Evolutionary conservation across 805 yeast species (phyloP).

Genomic region (Metschnikowia gelsemii): DNA sequence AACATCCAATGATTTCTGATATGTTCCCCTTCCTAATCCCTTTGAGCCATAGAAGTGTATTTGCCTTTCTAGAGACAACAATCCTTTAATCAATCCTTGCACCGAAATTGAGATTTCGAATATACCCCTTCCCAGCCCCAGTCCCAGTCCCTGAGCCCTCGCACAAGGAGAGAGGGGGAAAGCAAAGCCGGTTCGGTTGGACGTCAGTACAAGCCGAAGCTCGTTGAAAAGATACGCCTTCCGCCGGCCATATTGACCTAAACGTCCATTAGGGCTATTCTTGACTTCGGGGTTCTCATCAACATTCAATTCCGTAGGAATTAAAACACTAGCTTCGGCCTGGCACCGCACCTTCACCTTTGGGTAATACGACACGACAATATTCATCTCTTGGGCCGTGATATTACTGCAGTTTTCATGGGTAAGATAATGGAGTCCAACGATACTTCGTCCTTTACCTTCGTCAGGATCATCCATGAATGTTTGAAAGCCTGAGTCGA

Average conservation of each 20-base stretch:
- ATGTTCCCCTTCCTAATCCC: neutral
- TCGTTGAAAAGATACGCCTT: constrained; percentile 5
- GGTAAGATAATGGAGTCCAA: too few species aligned
- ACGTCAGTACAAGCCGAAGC: constrained; percentile 5
- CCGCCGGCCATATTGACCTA: neutral
- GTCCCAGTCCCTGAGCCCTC: constrained; percentile 6
- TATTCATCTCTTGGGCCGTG: constrained; percentile 7
- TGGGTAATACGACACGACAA: constrained; percentile 12
- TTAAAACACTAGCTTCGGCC: constrained; percentile 12
- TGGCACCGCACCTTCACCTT: constrained; percentile 16
- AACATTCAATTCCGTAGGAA: constrained; percentile 11
- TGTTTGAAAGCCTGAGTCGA: too few species aligned
- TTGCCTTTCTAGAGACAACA: constrained; percentile 4
- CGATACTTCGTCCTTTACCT: neutral
- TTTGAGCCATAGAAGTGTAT: constrained; percentile 9
- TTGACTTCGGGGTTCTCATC: constrained; percentile 2
- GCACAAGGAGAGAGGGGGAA: constrained; percentile 15
- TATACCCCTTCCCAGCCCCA: constrained; percentile 4
- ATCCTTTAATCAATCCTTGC: neutral
- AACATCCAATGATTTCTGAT: constrained; percentile 1
- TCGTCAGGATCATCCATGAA: too few species aligned
- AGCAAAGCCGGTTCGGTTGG: neutral
- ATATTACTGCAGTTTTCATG: constrained; percentile 13
- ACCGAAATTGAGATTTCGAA: constrained; percentile 11
- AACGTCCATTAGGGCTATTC: neutral